Base-by-base conservation (phyloP, 345 rosid species). In the Eucalyptus sp. region DNA sequence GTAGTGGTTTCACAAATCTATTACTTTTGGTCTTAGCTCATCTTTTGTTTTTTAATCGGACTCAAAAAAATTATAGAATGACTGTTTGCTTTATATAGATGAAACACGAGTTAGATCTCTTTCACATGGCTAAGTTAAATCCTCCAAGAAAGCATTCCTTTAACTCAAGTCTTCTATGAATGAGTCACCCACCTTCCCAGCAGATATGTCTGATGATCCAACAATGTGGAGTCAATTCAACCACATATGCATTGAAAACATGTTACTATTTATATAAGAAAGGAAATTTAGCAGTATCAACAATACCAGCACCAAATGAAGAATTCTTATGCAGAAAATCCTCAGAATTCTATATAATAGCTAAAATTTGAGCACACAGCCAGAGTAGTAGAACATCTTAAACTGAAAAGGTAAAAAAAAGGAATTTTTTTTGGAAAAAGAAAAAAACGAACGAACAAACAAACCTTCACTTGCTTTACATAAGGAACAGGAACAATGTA, bases 381-480 rank as follows among this genome's bases (percentile, higher is more conserved):
- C 29, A 71, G 44, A 18, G 46, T 10, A 37, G 81, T 71, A 71
- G 81, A 37, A 37, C 81, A 41, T 44, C 29, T 22, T 41, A 41
- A 76, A 66, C 8, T 87, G 41, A 68, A 56, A 49, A 87, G 29
- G 7, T 87, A 7, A 87, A 60, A 60, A 15, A 58, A 43, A 44
- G 48, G 89, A 64, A 54, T 18, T 52, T 18, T 18, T 18, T 52
- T 52, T 0, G 24, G 8, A 7, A 17, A 17, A 18, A 17, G 17
- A 7, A 52, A 52, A 18, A 18, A 52, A 20, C 9, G 10, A 52
- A 20, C 0, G 25, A 52, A 52, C 24, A 9, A 7, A 90, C 95
- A 86, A 91, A 98, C 99, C 99, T 98, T 98, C 80, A 98, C 96
- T 98, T 98, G 99, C 94, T 98, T 98, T 86, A 98, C 99, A 86